phyloP scores from a whole-genome alignment of 164 flowering plant genomes.

The Vitis rupestris region DNA sequence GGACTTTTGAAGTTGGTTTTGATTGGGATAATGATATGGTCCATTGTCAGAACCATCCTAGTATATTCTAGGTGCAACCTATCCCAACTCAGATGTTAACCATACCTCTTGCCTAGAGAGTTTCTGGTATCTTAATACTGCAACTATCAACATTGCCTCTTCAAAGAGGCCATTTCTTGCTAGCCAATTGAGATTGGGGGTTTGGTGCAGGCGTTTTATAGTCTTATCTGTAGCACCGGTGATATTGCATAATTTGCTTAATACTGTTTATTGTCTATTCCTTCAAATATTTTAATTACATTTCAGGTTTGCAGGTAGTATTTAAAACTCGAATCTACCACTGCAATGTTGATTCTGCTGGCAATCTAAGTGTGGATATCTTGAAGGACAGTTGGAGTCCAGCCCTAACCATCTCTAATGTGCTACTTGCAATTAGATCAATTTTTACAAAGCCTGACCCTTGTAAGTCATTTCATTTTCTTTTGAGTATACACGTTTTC shows the following conservation, averaged over 20 bases:
- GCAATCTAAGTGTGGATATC: slow-evolving; percentile 73
- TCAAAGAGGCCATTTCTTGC: background rate
- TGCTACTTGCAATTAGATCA: slow-evolving; percentile 75
- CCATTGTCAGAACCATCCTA: background rate
- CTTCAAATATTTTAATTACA: slow-evolving; percentile 5
- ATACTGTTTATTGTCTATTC: background rate
- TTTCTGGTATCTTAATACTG: background rate
- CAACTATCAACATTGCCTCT: background rate
- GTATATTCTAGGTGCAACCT: background rate
- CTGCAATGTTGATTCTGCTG: slow-evolving; percentile 84
- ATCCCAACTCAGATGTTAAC: background rate
- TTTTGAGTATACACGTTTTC: background rate
- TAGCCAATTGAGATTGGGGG: too few relatives aligned
- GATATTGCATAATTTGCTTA: background rate
- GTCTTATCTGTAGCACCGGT: background rate
- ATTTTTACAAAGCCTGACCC: slow-evolving; percentile 77
- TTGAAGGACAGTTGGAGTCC: slow-evolving; percentile 94
- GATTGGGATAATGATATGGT: background rate
- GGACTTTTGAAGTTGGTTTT: background rate
- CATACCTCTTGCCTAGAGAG: background rate
- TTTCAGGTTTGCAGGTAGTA: slow-evolving; percentile 54
- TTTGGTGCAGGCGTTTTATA: too few relatives aligned
- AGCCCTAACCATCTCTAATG: slow-evolving; percentile 87
- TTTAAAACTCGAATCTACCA: slow-evolving; percentile 92
- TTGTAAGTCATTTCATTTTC: slow-evolving; percentile 40